Base-by-base conservation (phyloP, 441 rosid species). In the Arabidopsis lyrata region DNA sequence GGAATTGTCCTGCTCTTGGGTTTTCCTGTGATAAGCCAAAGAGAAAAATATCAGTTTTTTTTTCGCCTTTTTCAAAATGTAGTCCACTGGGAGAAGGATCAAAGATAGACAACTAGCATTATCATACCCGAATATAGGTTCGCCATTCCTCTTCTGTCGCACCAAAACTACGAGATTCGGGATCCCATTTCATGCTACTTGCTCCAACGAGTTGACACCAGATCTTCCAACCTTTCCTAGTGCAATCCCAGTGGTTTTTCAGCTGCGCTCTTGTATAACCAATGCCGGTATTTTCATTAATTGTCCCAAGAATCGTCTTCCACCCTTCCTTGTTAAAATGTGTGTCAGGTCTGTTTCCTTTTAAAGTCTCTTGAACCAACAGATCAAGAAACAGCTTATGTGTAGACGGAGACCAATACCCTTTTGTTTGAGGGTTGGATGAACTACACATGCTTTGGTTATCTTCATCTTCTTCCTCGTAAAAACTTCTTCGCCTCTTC, bases 381-480 rank as follows among this genome's bases (percentile, higher is more conserved):
- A 84, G 55, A 66, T 82, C 84, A 56, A 84, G 53, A 81, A 84
- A 84, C 50, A 81, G 78, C 73, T 84, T 78, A 71, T 86, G 89
- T 8, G 81, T 75, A 49, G 78, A 74, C 22, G 82, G 84, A 9
- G 84, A 79, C 87, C 89, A 86, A 15, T 66, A 78, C 2, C 82
- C 84, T 79, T 82, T 82, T 5, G 78, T 75, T 39, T 79, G 75
- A 29, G 78, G 60, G 59, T 31, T 45, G 3, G 84, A 56, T 5
- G 80, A 74, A 22, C 70, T 77, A 22, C 47, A 71, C 31, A 58
- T 73, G 47, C 83, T 74, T 68, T 52, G 63, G 44, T 16, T 78
- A 55, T 68, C 70, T 18, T 69, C 67, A 49, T 48, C 72, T 44
- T 59, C 58, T 10, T 60, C 57, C 36, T 55, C 50, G 4, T 27